Evolutionary conservation across 2,329 filamentous ascomycete species (phyloP), one percentile per base, ranked within the genome.

Genomic region (Hypoxylon sp.): DNA sequence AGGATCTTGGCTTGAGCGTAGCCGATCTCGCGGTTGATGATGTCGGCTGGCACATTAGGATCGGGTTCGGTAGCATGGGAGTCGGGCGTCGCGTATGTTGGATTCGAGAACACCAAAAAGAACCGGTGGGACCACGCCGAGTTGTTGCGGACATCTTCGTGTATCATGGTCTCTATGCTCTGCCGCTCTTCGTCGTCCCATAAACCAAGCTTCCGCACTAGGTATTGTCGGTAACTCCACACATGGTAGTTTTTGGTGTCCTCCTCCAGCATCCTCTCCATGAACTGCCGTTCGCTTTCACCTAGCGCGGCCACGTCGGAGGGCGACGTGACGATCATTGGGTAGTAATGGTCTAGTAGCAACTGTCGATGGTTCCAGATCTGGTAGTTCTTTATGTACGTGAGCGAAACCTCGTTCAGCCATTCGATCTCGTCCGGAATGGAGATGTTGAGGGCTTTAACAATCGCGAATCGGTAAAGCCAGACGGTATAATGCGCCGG

Each of bases 221-320:
- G 77, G 73, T 86, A 88, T 76, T 97, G 93, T 61, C 95, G 86
- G 80, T 98, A 99, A 57, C 90, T 93, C 95, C 95, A 99, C 49
- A 98, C 95, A 76, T 99, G 95, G 77, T 99, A 98, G 81, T 99
- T 99, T 81, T 99, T 99, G 51, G 91, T 87, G 76, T 99, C 95
- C 71, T 91, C 85, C 41, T 84, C 85, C 56, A 99, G 89, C 86
- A 99, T 98, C 48, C 84, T 79, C 62, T 84, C 85, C 62, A 97
- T 85, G 76, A 98, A 98, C 13, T 83, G 83, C 19, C 85, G 82
- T 79, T 99, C 95, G 3, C 85, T 86, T 3, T 82, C 76, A 10
- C 86, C 87, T 54, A 92, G 84, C 17, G 75, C 81, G 13, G 86
- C 80, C 60, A 88, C 64, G 80, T 85, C 77, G 80, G 83, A 76